Conservation (phyloP, 148 eudicot species). For the Arctostaphylos glauca region DNA sequence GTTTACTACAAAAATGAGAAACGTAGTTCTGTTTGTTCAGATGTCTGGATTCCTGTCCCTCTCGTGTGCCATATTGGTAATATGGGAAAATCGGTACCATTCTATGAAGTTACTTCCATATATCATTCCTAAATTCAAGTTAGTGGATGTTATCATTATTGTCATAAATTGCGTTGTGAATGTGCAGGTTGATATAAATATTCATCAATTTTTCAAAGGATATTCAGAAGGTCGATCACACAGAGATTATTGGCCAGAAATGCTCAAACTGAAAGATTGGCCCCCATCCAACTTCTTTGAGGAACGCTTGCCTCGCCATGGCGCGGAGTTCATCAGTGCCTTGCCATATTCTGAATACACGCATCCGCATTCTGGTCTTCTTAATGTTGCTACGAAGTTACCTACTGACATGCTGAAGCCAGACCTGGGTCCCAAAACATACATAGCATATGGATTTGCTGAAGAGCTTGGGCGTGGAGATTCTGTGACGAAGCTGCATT, state of each 20-base stretch:
- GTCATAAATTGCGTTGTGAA: not conserved
- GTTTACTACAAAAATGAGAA: not conserved
- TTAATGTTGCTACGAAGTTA: slow-evolving; percentile 52
- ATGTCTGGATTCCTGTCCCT: not conserved
- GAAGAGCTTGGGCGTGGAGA: slow-evolving; percentile 77
- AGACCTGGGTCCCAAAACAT: slow-evolving; percentile 69
- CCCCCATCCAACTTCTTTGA: slow-evolving; percentile 55
- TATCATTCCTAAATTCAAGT: not conserved
- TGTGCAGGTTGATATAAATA: slow-evolving; percentile 49
- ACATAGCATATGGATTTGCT: slow-evolving; percentile 62
- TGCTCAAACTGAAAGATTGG: slow-evolving; percentile 72
- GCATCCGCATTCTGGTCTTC: slow-evolving; percentile 48
- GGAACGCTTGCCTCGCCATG: slow-evolving; percentile 61
- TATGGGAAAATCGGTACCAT: too few species aligned
- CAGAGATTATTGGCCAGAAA: slow-evolving; percentile 40
- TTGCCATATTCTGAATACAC: slow-evolving; percentile 75
- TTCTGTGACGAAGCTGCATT: slow-evolving; percentile 72
- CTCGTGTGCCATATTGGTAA: not conserved
- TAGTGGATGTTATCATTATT: not conserved
- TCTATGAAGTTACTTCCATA: not conserved
- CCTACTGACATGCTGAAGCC: slow-evolving; percentile 44
- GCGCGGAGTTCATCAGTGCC: slow-evolving; percentile 55
- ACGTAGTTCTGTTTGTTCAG: not conserved
- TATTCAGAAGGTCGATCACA: slow-evolving; percentile 33
- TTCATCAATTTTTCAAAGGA: slow-evolving; percentile 55